Evolutionary conservation across 305 asterid species (phyloP), one percentile per base, ranked within the genome.

Genomic region (Fraxinus xanthoxyloides): DNA sequence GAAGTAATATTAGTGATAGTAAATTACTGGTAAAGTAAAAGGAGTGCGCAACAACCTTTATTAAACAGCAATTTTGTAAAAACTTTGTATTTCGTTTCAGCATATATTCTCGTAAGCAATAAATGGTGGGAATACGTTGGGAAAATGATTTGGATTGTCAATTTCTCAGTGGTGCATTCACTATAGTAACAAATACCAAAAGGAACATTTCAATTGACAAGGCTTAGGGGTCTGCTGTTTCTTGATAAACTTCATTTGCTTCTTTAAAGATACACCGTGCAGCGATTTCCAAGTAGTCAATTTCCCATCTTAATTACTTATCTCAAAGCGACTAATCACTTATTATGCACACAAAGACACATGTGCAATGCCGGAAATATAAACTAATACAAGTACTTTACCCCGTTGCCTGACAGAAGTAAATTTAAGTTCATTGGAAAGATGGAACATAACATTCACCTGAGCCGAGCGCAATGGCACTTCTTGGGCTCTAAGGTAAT

Each of bases 401-500:
- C 56, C 56, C 56, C 4, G n/a, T 13, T 46, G 56, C 56, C n/a
- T 0, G 56, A 13, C n/a, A 4, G 72, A n/a, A 69, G 67, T 1
- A 19, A 51, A 79, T 76, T 23, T 61, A 21, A 72, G 51, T 72
- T 43, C 36, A 51, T 6, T 4, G 63, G 19, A 54, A 82, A 48
- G 35, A 26, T 26, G 75, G 75, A 69, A 79, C 12, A 36, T 19
- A 70, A 46, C 17, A 35, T 28, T 61, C 75, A 94, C 97, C 95
- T 93, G 98, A 74, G 95, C 98, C 0, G 98, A 93, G 85, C 90
- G 82, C 85, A 95, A 89, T 30, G 99, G 98, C 59, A 93, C 94
- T 74, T 97, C 97, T 63, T 97, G 91, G 79, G 93, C 90, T 59
- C 86, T 82, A 75, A 95, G 97, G 88, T 95, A 93, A 77, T 89